Evolutionary conservation across 148 eudicot species (phyloP).

Genomic region (Chenopodium berlandieri): DNA sequence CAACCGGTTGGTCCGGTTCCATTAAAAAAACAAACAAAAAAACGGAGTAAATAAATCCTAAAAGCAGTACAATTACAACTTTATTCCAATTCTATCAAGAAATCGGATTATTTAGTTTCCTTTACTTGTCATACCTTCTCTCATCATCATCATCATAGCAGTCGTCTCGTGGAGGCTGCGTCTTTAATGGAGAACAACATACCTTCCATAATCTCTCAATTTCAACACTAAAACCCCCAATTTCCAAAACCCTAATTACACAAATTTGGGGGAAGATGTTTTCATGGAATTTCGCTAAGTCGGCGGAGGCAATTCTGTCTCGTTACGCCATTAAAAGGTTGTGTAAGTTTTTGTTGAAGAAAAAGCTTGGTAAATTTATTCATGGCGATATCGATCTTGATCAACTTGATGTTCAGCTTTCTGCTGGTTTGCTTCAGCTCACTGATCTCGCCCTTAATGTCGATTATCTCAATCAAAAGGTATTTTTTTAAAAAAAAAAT

Average conservation of each 20-base stretch:
- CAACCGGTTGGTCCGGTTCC: too few relatives aligned
- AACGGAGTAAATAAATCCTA: too few relatives aligned
- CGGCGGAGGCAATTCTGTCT: constrained; percentile 79
- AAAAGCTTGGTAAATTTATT: constrained; percentile 73
- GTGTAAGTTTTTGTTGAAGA: constrained; percentile 81
- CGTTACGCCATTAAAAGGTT: constrained; percentile 67
- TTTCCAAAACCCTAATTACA: not conserved
- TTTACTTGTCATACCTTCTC: not conserved
- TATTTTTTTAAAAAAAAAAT: not conserved
- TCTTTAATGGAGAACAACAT: not conserved
- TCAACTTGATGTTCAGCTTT: constrained; percentile 89
- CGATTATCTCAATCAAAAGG: constrained; percentile 74
- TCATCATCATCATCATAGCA: not conserved
- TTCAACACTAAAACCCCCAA: not conserved
- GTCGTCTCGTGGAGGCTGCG: not conserved
- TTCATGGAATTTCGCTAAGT: constrained; percentile 68
- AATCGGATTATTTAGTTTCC: too few relatives aligned
- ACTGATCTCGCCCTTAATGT: constrained; percentile 86
- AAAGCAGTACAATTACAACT: too few relatives aligned
- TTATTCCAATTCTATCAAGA: too few relatives aligned
- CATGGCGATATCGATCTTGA: constrained; percentile 83
- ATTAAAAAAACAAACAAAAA: too few relatives aligned
- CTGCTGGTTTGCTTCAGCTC: constrained; percentile 68
- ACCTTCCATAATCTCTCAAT: not conserved
- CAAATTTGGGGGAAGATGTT: constrained; percentile 38